Conservation (phyloP, 192 early-diverging fungal genomes). For the Lobosporangium transversale region DNA sequence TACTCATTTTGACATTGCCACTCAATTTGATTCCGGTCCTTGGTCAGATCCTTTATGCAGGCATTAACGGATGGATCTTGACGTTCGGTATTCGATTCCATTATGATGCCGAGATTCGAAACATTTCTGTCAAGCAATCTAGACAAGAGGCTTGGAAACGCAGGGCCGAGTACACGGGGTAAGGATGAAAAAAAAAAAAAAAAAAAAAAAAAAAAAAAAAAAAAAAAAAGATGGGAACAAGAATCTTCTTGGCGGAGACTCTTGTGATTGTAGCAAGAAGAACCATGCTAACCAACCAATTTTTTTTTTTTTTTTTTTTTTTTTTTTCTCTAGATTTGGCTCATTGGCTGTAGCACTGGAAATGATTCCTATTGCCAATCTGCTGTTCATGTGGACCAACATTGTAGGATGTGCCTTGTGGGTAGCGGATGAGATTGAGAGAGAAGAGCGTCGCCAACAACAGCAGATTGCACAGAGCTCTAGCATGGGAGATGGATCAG, state of each 20-base stretch:
- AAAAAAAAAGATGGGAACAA: too few relatives aligned
- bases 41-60: slow-evolving; percentile 62
- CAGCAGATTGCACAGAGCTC: not conserved
- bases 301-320: not conserved
- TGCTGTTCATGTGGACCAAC: slow-evolving; percentile 77
- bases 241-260: too few relatives aligned
- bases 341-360: slow-evolving; percentile 64
- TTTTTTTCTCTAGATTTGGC: slow-evolving; percentile 46
- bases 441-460: slow-evolving; percentile 19
- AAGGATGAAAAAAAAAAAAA: too few relatives aligned
- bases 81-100: slow-evolving; percentile 60
- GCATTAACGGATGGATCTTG: slow-evolving; percentile 59
- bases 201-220: too few relatives aligned
- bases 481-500: not conserved
- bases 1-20: slow-evolving; percentile 67
- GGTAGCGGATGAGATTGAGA: slow-evolving; percentile 48
- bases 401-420: slow-evolving; percentile 60
- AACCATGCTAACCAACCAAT: too few relatives aligned
- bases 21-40: slow-evolving; percentile 66
- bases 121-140: slow-evolving; percentile 53
- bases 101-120: slow-evolving; percentile 63
- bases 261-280: too few relatives aligned
- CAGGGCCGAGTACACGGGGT: slow-evolving; percentile 41
- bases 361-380: slow-evolving; percentile 68
- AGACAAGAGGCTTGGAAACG: slow-evolving; percentile 58